Percentiles rank a stretch among this genome's conserved stretches.
These are phyloP conservation scores for Podospora pseudocomata DNA, from an alignment of 495 filamentous ascomycete genomes.

Conservation along the genomic window DNA sequence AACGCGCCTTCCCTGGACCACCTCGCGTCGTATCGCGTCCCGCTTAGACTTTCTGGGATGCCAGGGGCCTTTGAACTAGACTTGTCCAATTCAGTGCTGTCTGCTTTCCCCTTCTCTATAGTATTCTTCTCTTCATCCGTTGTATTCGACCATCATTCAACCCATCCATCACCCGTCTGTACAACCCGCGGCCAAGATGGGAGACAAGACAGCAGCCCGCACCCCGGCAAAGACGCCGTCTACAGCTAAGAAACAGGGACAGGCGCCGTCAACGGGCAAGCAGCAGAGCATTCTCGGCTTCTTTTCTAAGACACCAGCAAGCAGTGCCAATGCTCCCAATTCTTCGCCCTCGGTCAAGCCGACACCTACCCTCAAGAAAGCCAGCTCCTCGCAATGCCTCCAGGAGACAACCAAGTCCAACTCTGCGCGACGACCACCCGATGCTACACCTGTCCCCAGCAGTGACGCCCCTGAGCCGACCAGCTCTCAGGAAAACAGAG, in stretches of 20 bases:
- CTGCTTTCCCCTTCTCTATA: not conserved
- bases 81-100: not conserved
- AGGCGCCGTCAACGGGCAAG: conserved; percentile 48
- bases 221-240: conserved; percentile 45
- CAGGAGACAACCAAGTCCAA: conserved; percentile 47
- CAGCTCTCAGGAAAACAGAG: conserved; percentile 55
- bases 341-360: conserved; percentile 26
- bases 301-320: conserved; percentile 64
- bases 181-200: conserved; percentile 23
- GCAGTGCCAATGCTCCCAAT: conserved; percentile 28
- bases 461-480: conserved; percentile 62
- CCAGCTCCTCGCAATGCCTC: conserved; percentile 36
- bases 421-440: conserved; percentile 40
- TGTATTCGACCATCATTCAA: not conserved
- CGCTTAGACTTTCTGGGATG: conserved; percentile 11
- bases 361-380: conserved; percentile 24
- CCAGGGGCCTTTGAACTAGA: not conserved
- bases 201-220: conserved; percentile 30
- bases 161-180: too few species aligned
- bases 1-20: conserved; percentile 14
- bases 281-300: conserved; percentile 84
- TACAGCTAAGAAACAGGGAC: conserved; percentile 37
- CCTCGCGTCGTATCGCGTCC: conserved; percentile 23
- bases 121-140: not conserved
- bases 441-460: conserved; percentile 72